Base-by-base conservation (phyloP, 108 stramenopile genomes). In the Cyclotella cryptica region DNA sequence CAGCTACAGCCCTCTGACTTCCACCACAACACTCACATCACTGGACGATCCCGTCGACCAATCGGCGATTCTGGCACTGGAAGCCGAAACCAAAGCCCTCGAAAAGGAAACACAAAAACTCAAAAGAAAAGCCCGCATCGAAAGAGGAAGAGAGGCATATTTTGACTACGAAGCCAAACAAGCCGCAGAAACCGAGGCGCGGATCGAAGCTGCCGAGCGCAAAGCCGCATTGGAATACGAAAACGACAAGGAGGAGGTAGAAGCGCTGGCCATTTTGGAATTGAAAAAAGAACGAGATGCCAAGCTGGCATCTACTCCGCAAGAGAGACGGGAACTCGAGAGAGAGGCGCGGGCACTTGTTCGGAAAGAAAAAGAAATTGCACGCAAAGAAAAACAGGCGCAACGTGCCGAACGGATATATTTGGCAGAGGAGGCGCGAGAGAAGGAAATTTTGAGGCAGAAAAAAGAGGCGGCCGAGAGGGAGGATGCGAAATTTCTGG, bases 101-200 rank as follows among this genome's bases (percentile, higher is more conserved):
- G 83, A 84, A 53, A 77, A 80, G 44, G 71, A 72, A 72, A 74
- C 79, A 3, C 51, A 55, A 17, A 27, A 19, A 28, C 79, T 84
- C 27, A 70, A 44, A 15, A 76, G 68, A 57, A 75, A 76, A 30
- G 86, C 79, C 0, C 60, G 65, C 14, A 19, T 81, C 9, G 86
- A 86, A 81, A 74, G 58, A 26, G 55, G 54, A 2, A 68, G 79
- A 9, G 79, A 84, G 26, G 71, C 71, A 21, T 86, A 81, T 55
- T 86, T 84, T 44, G 83, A 86, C 42, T 86, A 86, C 51, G 86
- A 86, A 26, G 86, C 83, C 21, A 81, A 79, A 49, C 77, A 66
- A 71, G 86, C 86, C 40, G 83, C 79, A 27, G 69, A 84, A 59
- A 39, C 67, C 35, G 86, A 84, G 67, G 83, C 83, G 17, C 22